Base-by-base conservation (phyloP, 257 asterid genomes). In the Lycium barbarum region DNA sequence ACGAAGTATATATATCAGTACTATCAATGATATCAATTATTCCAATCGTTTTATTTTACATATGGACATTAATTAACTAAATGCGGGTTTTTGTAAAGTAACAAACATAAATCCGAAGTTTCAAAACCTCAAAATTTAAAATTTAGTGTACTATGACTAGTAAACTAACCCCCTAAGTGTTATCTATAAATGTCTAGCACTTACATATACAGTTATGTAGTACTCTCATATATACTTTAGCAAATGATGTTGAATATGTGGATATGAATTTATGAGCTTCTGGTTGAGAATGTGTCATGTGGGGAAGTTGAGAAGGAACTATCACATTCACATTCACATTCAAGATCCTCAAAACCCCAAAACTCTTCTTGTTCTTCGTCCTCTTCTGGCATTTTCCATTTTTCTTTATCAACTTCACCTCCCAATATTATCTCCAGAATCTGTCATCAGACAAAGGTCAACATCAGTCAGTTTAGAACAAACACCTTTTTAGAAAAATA, bases 321-420 rank as follows among this genome's bases (percentile, higher is more conserved):
- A 71, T 91, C 91, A 63, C 83, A 93, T 85, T 94, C 99, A 57
- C 83, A 92, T 85, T 93, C 98, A 66, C 94, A 87, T 88, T 95
- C 99, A 58, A 95, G 98, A 91, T 95, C 98, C 87, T 95, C 99
- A 79, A 94, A 95, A 0, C 95, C 98, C 95, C 94, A 95, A 65
- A 95, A 92, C 87, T 88, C 94, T 61, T 91, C 95, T 70, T 87
- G 93, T 9, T 93, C 95, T 1, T 93, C 97, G 57, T 94, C 93
- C 82, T 91, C 93, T 33, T 91, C 85, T 1, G 93, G 94, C 93
- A 94, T 87, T 86, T 91, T 91, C 99, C 99, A 95, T 85, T 86
- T 94, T 68, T 74, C 94, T 83, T 83, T 88, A 74, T 94, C 93
- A 3, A 93, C 82, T 74, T 92, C 99, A 54, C 85, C 95, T 58